Evolutionary conservation across 2,329 filamentous ascomycete species (phyloP).

Genomic region (Xylariaceae sp.): DNA sequence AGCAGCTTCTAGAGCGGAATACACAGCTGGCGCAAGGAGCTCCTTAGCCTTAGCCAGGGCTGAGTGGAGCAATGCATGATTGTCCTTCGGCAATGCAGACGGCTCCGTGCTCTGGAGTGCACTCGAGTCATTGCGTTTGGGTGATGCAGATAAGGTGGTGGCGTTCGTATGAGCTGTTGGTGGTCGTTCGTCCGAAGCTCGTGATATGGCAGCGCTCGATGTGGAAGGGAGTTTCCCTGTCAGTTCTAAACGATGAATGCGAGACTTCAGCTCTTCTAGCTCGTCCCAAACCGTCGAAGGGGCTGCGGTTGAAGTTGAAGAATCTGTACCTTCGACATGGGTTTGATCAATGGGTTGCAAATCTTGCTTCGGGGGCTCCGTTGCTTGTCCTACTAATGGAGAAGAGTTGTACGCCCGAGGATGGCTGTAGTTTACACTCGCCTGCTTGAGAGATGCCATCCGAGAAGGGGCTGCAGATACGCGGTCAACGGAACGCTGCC

Average conservation of each 20-base stretch:
- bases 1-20: constrained; percentile 71
- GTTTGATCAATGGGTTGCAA: constrained; percentile 34
- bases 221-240: constrained; percentile 82
- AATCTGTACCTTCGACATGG: constrained; percentile 68
- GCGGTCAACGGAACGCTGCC: constrained; percentile 46
- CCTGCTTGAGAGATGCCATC: constrained; percentile 39
- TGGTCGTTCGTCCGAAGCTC: constrained; percentile 72
- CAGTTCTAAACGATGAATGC: constrained; percentile 83
- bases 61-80: constrained; percentile 73
- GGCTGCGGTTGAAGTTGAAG: constrained; percentile 79
- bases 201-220: constrained; percentile 72
- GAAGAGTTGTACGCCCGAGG: constrained; percentile 53
- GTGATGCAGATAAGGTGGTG: constrained; percentile 86
- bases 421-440: constrained; percentile 34
- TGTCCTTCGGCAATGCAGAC: constrained; percentile 45
- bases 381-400: constrained; percentile 47
- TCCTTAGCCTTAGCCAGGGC: constrained; percentile 74
- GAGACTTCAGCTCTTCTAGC: constrained; percentile 87
- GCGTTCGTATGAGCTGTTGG: constrained; percentile 79
- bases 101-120: constrained; percentile 40
- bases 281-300: constrained; percentile 98
- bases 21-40: constrained; percentile 65
- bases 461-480: constrained; percentile 37
- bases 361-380: constrained; percentile 35
- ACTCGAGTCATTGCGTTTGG: constrained; percentile 61